These are phyloP conservation scores for Candida albicans DNA, from an alignment of 1,139 yeast species.

Conservation along the genomic window DNA sequence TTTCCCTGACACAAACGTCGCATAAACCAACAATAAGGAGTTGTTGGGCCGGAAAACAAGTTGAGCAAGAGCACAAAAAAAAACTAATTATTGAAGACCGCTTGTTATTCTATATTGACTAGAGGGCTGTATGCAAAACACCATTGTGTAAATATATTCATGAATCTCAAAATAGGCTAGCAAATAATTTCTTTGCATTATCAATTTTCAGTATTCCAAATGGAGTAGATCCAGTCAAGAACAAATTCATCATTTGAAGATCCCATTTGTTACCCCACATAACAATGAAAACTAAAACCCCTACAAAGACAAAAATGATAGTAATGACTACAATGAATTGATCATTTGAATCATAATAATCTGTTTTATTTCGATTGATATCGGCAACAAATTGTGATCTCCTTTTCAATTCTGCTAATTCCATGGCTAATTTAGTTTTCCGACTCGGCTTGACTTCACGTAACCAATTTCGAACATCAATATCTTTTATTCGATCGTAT, in stretches of 20 bases:
- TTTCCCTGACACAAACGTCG: too few species aligned
- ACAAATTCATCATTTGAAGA: background rate
- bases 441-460: background rate
- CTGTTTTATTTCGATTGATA: background rate
- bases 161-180: background rate
- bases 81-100: too few species aligned
- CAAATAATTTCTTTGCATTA: background rate
- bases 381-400: background rate
- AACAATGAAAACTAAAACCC: background rate
- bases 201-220: background rate
- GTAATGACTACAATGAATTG: background rate
- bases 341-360: background rate
- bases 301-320: background rate
- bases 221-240: background rate
- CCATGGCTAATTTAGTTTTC: background rate
- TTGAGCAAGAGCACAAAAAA: too few species aligned
- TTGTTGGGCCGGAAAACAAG: too few species aligned
- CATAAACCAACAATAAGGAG: too few species aligned
- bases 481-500: constrained; percentile 2
- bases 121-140: background rate
- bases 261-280: background rate
- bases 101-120: too few species aligned
- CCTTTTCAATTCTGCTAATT: constrained; percentile 3
- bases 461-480: background rate
- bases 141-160: background rate